These are phyloP conservation scores for Afroboletus lepidellus DNA, from an alignment of 1,284 basidiomycete genomes.

Conservation along the genomic window DNA sequence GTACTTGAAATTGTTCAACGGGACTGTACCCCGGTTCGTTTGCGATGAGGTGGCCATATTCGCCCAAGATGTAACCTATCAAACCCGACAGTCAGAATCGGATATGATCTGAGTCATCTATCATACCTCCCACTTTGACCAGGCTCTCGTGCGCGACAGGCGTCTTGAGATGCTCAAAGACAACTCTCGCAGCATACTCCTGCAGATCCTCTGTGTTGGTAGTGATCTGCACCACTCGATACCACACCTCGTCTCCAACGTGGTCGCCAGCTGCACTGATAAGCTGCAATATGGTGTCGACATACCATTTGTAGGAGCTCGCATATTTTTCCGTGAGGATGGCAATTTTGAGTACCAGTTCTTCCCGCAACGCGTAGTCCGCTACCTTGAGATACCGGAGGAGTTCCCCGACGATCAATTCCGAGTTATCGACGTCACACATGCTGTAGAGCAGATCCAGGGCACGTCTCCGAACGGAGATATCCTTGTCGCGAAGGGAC, in stretches of 20 bases:
- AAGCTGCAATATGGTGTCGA: constrained; percentile 93
- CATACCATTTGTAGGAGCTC: constrained; percentile 92
- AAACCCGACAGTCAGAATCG: constrained; percentile 14
- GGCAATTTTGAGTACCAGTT: constrained; percentile 98
- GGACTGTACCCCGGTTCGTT: constrained; percentile 94
- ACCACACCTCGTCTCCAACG: constrained; percentile 99
- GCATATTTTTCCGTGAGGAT: constrained; percentile 98
- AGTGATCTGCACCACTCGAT: constrained; percentile 96
- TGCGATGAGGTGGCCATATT: constrained; percentile 96
- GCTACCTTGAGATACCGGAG: constrained; percentile 91
- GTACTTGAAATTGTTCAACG: constrained; percentile 89
- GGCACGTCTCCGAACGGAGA: constrained; percentile 91
- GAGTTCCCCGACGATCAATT: constrained; percentile 92
- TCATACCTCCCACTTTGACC: constrained; percentile 90
- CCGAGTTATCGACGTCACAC: constrained; percentile 96
- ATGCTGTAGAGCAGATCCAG: constrained; percentile 97
- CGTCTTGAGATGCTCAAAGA: constrained; percentile 86
- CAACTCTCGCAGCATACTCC: constrained; percentile 92
- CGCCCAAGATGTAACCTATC: constrained; percentile 91
- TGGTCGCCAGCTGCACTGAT: constrained; percentile 97
- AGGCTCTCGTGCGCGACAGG: constrained; percentile 95
- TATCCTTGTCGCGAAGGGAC: constrained; percentile 94
- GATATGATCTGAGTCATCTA: background rate
- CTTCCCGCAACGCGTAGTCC: constrained; percentile 93
- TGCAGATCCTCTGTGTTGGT: constrained; percentile 98